phyloP scores from a whole-genome alignment of 306 rosid species.

The Comarum palustre region DNA sequence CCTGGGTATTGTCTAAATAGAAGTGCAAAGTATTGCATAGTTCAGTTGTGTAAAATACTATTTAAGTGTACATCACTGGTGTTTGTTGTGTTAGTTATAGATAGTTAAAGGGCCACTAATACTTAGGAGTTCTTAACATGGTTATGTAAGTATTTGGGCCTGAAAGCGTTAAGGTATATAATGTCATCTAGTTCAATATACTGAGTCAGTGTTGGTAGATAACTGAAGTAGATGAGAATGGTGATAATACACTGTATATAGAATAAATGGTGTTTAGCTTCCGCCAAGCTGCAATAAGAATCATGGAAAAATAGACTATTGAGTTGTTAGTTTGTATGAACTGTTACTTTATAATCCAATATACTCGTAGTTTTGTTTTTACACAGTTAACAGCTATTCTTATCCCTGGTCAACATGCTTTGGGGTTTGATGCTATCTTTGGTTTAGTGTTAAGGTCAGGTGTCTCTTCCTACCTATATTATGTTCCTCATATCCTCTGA shows the following conservation, averaged over 20 bases:
- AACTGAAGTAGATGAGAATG: constrained; percentile 2
- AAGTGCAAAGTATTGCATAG: background rate
- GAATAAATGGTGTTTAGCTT: background rate
- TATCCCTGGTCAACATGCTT: background rate
- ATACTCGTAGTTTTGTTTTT: background rate
- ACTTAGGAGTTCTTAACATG: background rate
- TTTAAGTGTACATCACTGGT: background rate
- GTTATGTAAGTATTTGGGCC: background rate
- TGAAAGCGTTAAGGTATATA: background rate
- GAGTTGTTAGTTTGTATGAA: background rate
- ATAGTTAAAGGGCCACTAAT: background rate
- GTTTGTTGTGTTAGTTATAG: background rate
- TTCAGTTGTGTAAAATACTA: background rate
- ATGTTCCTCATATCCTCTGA: background rate
- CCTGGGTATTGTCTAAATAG: background rate
- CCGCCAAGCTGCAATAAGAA: background rate
- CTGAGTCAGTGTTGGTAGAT: background rate
- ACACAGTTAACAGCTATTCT: background rate
- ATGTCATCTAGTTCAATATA: background rate
- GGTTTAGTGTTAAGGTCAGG: background rate
- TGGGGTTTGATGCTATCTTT: background rate
- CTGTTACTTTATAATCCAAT: background rate
- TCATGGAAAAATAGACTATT: background rate
- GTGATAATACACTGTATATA: background rate
- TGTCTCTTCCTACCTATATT: background rate